phyloP scores from a whole-genome alignment of 805 yeast species.

The Sugiyamaella mastotermitis region DNA sequence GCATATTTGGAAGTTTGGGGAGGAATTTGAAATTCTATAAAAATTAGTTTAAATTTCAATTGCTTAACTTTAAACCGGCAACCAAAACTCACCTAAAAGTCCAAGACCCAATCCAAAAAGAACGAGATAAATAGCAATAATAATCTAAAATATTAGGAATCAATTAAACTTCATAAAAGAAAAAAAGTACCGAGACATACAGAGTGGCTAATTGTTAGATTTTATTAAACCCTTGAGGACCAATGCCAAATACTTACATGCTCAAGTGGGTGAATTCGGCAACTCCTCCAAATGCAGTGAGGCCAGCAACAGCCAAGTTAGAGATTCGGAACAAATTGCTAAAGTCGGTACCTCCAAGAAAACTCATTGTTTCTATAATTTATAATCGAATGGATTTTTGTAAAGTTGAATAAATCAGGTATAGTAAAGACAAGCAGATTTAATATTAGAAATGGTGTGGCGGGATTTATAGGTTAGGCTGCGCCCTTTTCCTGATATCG shows the following conservation, averaged over 20 bases:
- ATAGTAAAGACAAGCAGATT: too few relatives aligned
- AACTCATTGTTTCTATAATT: conserved; percentile 1
- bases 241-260: conserved; percentile 17
- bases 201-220: conserved; percentile 18
- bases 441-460: too few relatives aligned
- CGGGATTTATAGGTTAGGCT: too few relatives aligned
- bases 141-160: conserved; percentile 21
- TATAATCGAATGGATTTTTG: too few relatives aligned
- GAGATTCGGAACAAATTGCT: conserved; percentile 27
- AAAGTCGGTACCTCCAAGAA: not conserved
- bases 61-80: not conserved
- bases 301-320: conserved; percentile 28
- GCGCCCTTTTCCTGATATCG: too few relatives aligned
- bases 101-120: conserved; percentile 28
- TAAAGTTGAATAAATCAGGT: too few relatives aligned
- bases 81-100: conserved; percentile 17
- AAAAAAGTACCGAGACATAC: conserved; percentile 12
- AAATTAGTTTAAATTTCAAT: conserved; percentile 1
- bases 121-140: conserved; percentile 28
- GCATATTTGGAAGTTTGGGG: conserved; percentile 42
- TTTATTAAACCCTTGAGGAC: conserved; percentile 2
- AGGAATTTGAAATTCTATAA: conserved; percentile 44
- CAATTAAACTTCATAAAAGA: too few relatives aligned
- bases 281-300: conserved; percentile 26
- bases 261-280: conserved; percentile 28